These are phyloP conservation scores for Mariannaea sp. DNA, from an alignment of 2,329 filamentous ascomycete species.

Conservation along the genomic window DNA sequence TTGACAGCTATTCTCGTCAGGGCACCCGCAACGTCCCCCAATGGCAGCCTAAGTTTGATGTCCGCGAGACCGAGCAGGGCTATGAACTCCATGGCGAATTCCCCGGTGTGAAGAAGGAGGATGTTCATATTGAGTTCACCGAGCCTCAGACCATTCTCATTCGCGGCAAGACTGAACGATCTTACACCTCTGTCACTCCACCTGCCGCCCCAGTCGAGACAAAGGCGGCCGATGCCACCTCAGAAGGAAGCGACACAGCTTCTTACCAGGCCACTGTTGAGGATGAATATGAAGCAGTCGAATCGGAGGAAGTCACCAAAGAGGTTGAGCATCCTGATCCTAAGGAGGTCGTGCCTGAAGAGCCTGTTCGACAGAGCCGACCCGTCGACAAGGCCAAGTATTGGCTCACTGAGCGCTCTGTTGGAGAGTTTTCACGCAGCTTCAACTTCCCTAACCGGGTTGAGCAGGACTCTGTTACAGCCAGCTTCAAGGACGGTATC, in stretches of 20 bases:
- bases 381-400: constrained; percentile 59
- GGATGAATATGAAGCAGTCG: constrained; percentile 54
- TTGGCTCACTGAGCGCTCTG: constrained; percentile 71
- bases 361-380: constrained; percentile 37
- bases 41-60: constrained; percentile 79
- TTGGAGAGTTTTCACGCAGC: constrained; percentile 69
- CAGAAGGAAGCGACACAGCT: constrained; percentile 45
- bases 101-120: constrained; percentile 73
- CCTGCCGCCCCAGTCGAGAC: constrained; percentile 54
- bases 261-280: constrained; percentile 68
- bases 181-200: constrained; percentile 60
- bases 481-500: constrained; percentile 68
- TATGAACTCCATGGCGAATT: constrained; percentile 85
- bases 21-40: constrained; percentile 47
- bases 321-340: constrained; percentile 4
- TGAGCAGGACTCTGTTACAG: constrained; percentile 65
- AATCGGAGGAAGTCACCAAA: constrained; percentile 28
- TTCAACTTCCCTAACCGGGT: constrained; percentile 71
- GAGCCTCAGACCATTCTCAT: constrained; percentile 75
- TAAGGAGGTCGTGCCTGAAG: constrained; percentile 21
- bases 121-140: constrained; percentile 78
- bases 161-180: constrained; percentile 70
- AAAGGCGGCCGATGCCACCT: constrained; percentile 45
- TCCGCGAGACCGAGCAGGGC: constrained; percentile 68
- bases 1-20: constrained; percentile 59